A percentile compares a stretch with the other conserved stretches of the same genome.
Evolutionary conservation across 2,329 filamentous ascomycete species (phyloP).

Genomic region (Elsinoe arachidis): DNA sequence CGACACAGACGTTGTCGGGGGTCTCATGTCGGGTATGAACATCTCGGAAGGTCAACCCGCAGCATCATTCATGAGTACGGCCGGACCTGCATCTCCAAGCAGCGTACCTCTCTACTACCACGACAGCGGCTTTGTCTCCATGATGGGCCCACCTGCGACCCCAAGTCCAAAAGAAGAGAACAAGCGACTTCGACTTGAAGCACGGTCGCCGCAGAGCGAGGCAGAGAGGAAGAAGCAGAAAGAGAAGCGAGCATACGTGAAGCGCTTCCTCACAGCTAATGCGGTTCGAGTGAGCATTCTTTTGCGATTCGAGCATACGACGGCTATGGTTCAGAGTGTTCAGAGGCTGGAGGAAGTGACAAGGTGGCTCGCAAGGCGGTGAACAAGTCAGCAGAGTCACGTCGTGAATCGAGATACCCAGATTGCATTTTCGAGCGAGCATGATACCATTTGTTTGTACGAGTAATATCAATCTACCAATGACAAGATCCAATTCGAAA

Average conservation of each 20-base stretch:
- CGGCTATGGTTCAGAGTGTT: conserved; percentile 22
- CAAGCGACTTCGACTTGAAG: not conserved
- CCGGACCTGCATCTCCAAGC: not conserved
- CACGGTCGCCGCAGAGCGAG: not conserved
- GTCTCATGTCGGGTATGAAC: not conserved
- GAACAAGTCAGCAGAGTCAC: not conserved
- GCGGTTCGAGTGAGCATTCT: conserved; percentile 25
- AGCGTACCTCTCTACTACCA: not conserved
- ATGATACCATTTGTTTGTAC: not conserved
- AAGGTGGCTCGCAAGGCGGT: not conserved
- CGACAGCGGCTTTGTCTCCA: not conserved
- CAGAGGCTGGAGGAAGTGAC: conserved; percentile 24
- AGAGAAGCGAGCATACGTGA: conserved; percentile 4
- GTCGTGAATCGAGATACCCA: not conserved
- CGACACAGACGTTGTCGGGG: not conserved
- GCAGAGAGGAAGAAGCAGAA: not conserved
- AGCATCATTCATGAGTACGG: not conserved
- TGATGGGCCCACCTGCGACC: not conserved
- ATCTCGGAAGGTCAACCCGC: not conserved
- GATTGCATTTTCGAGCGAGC: not conserved
- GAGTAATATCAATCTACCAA: not conserved
- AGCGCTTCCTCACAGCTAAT: conserved; percentile 24
- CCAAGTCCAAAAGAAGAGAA: not conserved
- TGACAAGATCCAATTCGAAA: not conserved
- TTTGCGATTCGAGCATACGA: conserved; percentile 25